Conservation (phyloP, 306 rosid species). For the Carpinus fangiana region DNA sequence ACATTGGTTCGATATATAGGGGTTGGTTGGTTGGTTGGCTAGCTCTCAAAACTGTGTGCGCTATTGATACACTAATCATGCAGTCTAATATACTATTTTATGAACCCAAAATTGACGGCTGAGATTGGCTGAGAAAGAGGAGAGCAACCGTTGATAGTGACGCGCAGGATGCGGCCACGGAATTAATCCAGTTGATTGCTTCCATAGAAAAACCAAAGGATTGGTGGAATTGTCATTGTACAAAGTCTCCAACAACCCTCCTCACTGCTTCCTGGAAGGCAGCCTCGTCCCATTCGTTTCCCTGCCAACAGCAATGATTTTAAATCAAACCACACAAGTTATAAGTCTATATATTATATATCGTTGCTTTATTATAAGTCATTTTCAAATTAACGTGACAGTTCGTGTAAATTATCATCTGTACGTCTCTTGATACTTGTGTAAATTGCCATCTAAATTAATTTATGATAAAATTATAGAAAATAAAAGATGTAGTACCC, state of each 20-base stretch:
- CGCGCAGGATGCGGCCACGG: constrained; percentile 2
- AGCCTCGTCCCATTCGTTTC: constrained; percentile 76
- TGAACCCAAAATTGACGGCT: constrained; percentile 9
- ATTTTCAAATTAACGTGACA: too few relatives aligned
- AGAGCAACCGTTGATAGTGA: constrained; percentile 6
- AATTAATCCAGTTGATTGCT: constrained; percentile 18
- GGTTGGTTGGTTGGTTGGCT: too few relatives aligned
- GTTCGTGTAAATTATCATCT: too few relatives aligned
- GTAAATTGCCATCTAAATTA: too few relatives aligned
- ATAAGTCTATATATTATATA: background rate
- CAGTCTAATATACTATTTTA: background rate
- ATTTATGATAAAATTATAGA: too few relatives aligned
- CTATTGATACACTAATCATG: background rate
- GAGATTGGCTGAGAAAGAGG: background rate
- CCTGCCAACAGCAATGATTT: constrained; percentile 35
- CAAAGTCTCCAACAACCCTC: constrained; percentile 64
- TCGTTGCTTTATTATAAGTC: too few relatives aligned
- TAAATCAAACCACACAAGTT: background rate
- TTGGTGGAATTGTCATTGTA: constrained; percentile 20
- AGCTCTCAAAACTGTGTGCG: background rate
- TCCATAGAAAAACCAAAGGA: background rate
- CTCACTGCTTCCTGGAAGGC: constrained; percentile 90
- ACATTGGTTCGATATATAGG: background rate
- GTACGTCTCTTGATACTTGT: too few relatives aligned
- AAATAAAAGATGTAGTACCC: background rate